Conservation (phyloP, 2,329 filamentous ascomycete genomes). For the Raffaelea arxii region DNA sequence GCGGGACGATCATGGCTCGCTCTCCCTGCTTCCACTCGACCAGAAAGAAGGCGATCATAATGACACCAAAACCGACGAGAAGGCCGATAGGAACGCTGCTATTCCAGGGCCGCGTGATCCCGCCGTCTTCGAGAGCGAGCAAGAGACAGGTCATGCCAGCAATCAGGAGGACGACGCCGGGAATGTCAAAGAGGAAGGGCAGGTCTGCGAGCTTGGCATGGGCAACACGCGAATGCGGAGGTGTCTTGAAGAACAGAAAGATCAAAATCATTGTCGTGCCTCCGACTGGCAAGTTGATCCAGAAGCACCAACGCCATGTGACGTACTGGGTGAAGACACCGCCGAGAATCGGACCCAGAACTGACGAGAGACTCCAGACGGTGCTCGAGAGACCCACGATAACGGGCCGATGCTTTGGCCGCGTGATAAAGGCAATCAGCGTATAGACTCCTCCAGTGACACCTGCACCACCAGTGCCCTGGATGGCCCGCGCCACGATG, state of each 20-base stretch:
- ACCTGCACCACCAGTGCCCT: conserved; percentile 40
- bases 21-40: conserved; percentile 17
- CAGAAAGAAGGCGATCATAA: conserved; percentile 12
- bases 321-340: conserved; percentile 26
- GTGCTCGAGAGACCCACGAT: conserved; percentile 8
- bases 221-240: background rate
- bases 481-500: conserved; percentile 43
- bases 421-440: conserved; percentile 31
- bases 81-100: conserved; percentile 29
- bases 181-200: conserved; percentile 29
- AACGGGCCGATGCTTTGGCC: conserved; percentile 28
- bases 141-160: conserved; percentile 29
- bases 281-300: conserved; percentile 18
- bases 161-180: conserved; percentile 31
- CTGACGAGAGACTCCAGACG: conserved; percentile 29
- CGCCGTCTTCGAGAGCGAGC: conserved; percentile 33
- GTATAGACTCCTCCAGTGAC: conserved; percentile 40
- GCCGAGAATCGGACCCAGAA: conserved; percentile 35
- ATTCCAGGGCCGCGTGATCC: conserved; percentile 28
- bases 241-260: background rate
- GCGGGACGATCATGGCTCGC: conserved; percentile 17
- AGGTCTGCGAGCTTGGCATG: background rate
- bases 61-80: conserved; percentile 18
- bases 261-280: background rate
- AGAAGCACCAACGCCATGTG: conserved; percentile 34